Base-by-base conservation (phyloP, 352 stramenopile species). In the Pythium scleroteichum region DNA sequence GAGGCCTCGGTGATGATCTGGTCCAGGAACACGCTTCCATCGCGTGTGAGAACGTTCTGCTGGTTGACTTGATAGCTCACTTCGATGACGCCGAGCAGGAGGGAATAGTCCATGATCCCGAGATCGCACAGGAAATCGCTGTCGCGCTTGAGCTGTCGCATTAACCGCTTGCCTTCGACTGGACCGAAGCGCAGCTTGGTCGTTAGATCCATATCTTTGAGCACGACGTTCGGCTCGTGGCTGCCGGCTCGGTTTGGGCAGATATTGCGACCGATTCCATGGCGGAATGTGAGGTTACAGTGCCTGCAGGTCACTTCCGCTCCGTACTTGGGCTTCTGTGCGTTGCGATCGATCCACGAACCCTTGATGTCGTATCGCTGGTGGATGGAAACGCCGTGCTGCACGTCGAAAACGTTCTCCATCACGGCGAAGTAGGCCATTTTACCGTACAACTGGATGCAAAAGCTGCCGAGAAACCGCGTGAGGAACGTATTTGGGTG, bases 291-390 rank as follows among this genome's bases (percentile, higher is more conserved):
- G 24, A 89, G 75, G 33, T 90, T 87, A 52, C 84, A 92, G 59
- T 90, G 76, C 1, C 82, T 66, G 39, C 79, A 92, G 14, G 80
- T 90, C 10, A 71, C 65, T 50, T 92, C 77, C n/a, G 76, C 69
- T 6, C 85, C 85, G 12, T 48, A 53, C 38, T 69, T 66, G n/a
- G 75, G 66, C 20, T 89, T 90, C 46, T 86, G 72, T 0, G 79
- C 82, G 29, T 90, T 89, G 33, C 82, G 79, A 60, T 90, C 82
- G 20, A 95, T 71, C 83, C 85, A 96, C 9, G 77, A 90, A 17
- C 88, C 88, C 65, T 96, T 96, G 58, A 96, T 87, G 53, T 96
- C 88, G 64, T 94, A 96, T 10, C 79, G 73, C 67, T 92, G 76
- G 58, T 96, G 82, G 53, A 95, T 89, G 2, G 76, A 77, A 22